phyloP scores from a whole-genome alignment of 2,329 filamentous ascomycete genomes.

The Neofusicoccum laricinum region DNA sequence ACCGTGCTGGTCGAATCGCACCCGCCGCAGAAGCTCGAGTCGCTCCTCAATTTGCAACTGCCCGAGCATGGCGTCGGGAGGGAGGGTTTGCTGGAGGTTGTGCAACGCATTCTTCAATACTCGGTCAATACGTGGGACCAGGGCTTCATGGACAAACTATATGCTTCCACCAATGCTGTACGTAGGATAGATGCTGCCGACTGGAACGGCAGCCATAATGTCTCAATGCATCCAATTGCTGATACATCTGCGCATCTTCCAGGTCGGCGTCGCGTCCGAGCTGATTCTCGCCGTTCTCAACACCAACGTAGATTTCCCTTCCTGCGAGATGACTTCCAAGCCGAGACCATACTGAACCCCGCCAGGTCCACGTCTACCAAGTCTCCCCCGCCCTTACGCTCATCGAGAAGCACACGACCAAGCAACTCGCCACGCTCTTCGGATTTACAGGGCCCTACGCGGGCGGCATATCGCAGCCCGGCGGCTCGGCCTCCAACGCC shows the following conservation, averaged over 20 bases:
- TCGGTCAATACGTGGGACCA: constrained; percentile 99
- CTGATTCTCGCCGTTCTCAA: constrained; percentile 82
- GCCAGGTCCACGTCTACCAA: constrained; percentile 80
- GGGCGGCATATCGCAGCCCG: constrained; percentile 73
- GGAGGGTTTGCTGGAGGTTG: constrained; percentile 44
- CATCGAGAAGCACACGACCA: constrained; percentile 80
- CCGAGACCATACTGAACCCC: background rate
- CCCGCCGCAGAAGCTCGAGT: constrained; percentile 41
- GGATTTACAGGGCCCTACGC: constrained; percentile 67
- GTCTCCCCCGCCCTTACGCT: constrained; percentile 86
- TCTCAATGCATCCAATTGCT: background rate
- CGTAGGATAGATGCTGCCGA: constrained; percentile 25
- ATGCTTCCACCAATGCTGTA: constrained; percentile 82
- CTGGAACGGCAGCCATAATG: background rate
- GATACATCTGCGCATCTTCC: background rate
- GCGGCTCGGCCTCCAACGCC: constrained; percentile 80
- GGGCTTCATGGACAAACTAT: constrained; percentile 93
- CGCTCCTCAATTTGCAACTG: constrained; percentile 38
- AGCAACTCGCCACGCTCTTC: constrained; percentile 70
- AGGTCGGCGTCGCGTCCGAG: constrained; percentile 81
- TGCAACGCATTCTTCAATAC: constrained; percentile 72
- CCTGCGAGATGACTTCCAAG: background rate
- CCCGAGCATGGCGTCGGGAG: constrained; percentile 38
- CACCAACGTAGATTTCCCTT: constrained; percentile 64
- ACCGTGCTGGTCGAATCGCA: constrained; percentile 45